Evolutionary conservation across 2,329 filamentous ascomycete genomes (phyloP).

Genomic region (Niveomyces coronatus): DNA sequence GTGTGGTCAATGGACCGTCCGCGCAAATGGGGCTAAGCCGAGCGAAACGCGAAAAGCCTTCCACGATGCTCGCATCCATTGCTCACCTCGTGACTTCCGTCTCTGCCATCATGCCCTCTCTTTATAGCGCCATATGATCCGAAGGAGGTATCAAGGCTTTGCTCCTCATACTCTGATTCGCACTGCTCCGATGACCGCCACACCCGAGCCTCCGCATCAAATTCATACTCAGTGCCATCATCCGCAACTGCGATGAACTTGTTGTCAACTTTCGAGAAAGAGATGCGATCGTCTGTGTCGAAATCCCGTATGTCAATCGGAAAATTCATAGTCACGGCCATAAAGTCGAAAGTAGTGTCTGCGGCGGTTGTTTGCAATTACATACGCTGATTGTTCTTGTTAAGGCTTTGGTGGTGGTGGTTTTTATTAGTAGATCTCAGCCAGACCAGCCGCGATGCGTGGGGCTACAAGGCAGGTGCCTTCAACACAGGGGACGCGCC

Average conservation of each 20-base stretch:
- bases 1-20: background rate
- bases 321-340: slow-evolving; percentile 25
- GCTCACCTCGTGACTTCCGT: slow-evolving; percentile 33
- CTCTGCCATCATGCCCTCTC: slow-evolving; percentile 30
- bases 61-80: background rate
- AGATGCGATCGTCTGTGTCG: slow-evolving; percentile 69
- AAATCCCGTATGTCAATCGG: slow-evolving; percentile 58
- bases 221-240: slow-evolving; percentile 78
- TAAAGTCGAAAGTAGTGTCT: slow-evolving; percentile 15
- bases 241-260: slow-evolving; percentile 80
- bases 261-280: slow-evolving; percentile 71
- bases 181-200: slow-evolving; percentile 58
- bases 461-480: too few relatives aligned
- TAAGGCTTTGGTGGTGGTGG: too few relatives aligned
- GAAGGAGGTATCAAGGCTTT: too few relatives aligned
- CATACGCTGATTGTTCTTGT: too few relatives aligned
- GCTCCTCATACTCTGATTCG: background rate
- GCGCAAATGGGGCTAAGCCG: background rate
- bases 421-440: slow-evolving; percentile 1
- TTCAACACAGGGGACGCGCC: too few relatives aligned
- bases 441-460: background rate
- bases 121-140: slow-evolving; percentile 26
- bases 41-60: background rate
- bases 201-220: slow-evolving; percentile 56
- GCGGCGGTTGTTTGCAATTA: too few relatives aligned